Evolutionary conservation across 768 basidiomycete genomes (phyloP), one percentile per base, ranked within the genome.

Genomic region (Rhodotorula taiwanensis): DNA sequence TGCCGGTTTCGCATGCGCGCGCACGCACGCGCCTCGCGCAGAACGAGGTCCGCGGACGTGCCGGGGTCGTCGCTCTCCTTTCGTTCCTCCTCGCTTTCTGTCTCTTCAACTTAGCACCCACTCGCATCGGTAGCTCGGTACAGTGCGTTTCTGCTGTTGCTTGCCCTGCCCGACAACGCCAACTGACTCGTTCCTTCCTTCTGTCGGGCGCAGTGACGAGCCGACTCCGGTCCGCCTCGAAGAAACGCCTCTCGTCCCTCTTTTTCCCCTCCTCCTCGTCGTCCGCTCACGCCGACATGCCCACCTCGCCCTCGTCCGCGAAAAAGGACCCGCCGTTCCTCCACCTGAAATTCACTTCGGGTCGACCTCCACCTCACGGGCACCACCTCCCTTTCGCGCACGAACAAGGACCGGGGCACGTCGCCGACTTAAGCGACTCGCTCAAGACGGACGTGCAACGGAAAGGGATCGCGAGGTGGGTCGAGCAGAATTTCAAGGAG

Each of bases 361-460:
- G 52, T 0, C 55, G 52, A 8, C 64, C 64, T 9, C 66, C 66
- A 21, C 47, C 62, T 20, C 39, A 39, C 49, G 66, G 56, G 11
- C 42, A n/a, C 30, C 21, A 27, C 10, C n/a, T 62, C 18, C 52
- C 52, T 0, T 67, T 58, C 56, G 30, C 56, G 1, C 66, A 67
- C 57, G 52, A 58, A 30, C 11, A 58, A 52, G 58, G 55, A 39
- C 10, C 36, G 11, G 43, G 23, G 23, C 33, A 52, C 21, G 52
- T 56, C 20, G 21, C 55, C 5, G 36, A 39, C 36, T 42, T 67
- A 1, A 56, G 52, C 31, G 66, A 67, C 4, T 50, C 60, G 43
- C 43, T 67, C 23, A 41, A 41, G 49, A 59, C 53, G 31, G 66
- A 67, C 30, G 53, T 55, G 1, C 66, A 67, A 57, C 39, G 66